Base-by-base conservation (phyloP, 352 stramenopile genomes). In the Phytophthora constricta region DNA sequence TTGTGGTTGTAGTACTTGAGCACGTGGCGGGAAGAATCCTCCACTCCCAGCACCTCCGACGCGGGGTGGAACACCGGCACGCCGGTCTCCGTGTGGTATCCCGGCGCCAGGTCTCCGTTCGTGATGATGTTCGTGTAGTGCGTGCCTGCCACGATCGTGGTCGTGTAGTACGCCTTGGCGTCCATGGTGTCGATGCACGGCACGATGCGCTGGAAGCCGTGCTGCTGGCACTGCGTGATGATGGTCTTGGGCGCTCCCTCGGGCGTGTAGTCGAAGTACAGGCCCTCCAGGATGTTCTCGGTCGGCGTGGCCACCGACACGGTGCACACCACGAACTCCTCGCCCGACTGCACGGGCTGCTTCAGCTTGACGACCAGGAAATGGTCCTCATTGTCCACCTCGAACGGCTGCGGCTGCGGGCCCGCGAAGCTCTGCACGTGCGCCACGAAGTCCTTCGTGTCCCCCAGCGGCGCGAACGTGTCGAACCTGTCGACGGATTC, bases 1-100 rank as follows among this genome's bases (percentile, higher is more conserved):
- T 76, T 90, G 72, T 92, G 84, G 69, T 92, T 92, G 74, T 88
- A 76, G 71, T 91, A 92, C 71, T 91, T 92, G 57, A 92, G 71
- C 26, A 74, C 84, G 56, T 92, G 84, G 48, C 84, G 80, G 43
- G 72, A 78, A 42, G 76, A 39, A 27, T 91, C 84, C n/a, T 78
- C 74, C n/a, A 42, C 33, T 41, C 77, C 74, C 16, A 91, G 73
- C 31, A 89, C 74, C 50, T 87, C 80, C 41, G 62, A 70, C 31
- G 79, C 70, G 16, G 76, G 66, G 46, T 91, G 82, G 61, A 87
- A 90, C 28, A 90, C 70, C 8, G 84, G 80, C 43, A 88, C 79
- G 27, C 80, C 80, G n/a, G 76, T 72, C 8, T 83, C 76, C 34
- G 76, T 84, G 58, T 81, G 70, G 55, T 86, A 93, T 51, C 81